Evolutionary conservation across 78 protist genomes (phyloP).

Genomic region (Dictyostelium discoideum): DNA sequence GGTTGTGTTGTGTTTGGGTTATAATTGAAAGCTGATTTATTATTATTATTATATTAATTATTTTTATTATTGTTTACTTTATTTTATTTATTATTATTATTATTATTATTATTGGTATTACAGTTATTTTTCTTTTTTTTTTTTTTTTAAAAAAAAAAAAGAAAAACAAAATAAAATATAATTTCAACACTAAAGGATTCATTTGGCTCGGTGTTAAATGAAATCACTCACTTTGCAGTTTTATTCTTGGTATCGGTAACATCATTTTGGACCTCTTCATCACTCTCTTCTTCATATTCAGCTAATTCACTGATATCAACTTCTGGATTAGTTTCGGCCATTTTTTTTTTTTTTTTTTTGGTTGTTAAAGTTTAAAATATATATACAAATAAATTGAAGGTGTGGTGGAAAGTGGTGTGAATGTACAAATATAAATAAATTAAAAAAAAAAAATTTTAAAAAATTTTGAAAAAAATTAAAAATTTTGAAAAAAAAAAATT

Average conservation of each 20-base stretch:
- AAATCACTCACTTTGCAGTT: slow-evolving; percentile 71
- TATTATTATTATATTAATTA: not conserved
- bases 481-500: not conserved
- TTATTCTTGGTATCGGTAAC: slow-evolving; percentile 26
- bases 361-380: not conserved
- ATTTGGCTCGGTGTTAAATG: not conserved
- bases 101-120: not conserved
- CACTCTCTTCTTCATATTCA: slow-evolving; percentile 81
- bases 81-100: not conserved
- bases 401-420: not conserved
- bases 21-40: not conserved
- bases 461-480: not conserved
- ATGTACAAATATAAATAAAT: not conserved
- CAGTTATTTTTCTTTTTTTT: not conserved
- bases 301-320: slow-evolving; percentile 75
- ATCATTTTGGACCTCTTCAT: slow-evolving; percentile 46
- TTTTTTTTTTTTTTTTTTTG: slow-evolving; percentile 8
- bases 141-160: not conserved
- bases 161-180: not conserved
- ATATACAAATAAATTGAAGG: not conserved
- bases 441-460: not conserved
- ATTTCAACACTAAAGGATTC: not conserved
- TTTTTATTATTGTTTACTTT: not conserved
- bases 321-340: slow-evolving; percentile 71
- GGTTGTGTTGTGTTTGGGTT: not conserved